Evolutionary conservation across 1,139 yeast genomes (phyloP).

Genomic region (Saccharomyces hybrid): DNA sequence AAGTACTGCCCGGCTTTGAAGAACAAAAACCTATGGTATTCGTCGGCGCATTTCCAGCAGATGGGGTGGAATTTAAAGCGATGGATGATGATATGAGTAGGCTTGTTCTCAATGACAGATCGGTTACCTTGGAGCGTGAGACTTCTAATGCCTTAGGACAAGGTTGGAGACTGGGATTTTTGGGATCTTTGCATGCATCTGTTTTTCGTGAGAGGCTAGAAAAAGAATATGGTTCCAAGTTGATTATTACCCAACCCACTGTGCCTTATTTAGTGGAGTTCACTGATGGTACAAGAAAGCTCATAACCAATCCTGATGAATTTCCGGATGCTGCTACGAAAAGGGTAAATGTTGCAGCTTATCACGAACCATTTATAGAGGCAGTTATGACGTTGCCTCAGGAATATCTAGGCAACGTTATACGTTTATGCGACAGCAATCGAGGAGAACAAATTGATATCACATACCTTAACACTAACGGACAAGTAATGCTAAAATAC

Average conservation of each 20-base stretch:
- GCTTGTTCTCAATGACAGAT: conserved; percentile 81
- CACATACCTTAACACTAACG: conserved; percentile 60
- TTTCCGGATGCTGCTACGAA: conserved; percentile 57
- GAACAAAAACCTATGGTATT: conserved; percentile 98
- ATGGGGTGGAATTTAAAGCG: conserved; percentile 81
- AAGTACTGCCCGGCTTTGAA: conserved; percentile 88
- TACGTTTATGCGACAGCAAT: conserved; percentile 74
- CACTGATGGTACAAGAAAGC: conserved; percentile 53
- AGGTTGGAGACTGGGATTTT: conserved; percentile 94
- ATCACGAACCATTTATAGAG: conserved; percentile 85
- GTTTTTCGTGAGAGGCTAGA: conserved; percentile 88
- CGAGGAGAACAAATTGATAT: conserved; percentile 78
- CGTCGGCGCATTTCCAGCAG: conserved; percentile 97
- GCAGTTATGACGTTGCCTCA: conserved; percentile 88
- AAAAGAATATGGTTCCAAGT: conserved; percentile 86
- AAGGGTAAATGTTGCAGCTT: conserved; percentile 42
- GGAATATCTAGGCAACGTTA: conserved; percentile 80
- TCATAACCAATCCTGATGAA: conserved; percentile 83
- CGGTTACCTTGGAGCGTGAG: conserved; percentile 82
- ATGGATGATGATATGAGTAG: conserved; percentile 87
- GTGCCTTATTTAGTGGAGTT: conserved; percentile 79
- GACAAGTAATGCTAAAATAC: conserved; percentile 75
- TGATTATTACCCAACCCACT: conserved; percentile 91
- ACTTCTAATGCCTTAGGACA: conserved; percentile 92
- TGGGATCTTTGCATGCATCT: conserved; percentile 91